These are phyloP conservation scores for Aspergillus novoparasiticus DNA, from an alignment of 2,329 filamentous ascomycete species.

Conservation along the genomic window DNA sequence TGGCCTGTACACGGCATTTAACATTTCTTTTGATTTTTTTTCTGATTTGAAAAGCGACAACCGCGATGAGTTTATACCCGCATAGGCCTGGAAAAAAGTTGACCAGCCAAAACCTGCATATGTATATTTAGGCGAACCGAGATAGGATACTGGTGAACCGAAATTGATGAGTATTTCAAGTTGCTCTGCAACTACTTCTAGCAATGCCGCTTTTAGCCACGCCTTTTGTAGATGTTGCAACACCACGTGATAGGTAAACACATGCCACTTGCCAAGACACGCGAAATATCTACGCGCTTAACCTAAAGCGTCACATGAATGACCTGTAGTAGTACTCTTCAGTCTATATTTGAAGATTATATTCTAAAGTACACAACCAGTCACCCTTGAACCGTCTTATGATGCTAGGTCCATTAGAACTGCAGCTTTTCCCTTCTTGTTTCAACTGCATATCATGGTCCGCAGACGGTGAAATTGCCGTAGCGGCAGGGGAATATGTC, in stretches of 20 bases:
- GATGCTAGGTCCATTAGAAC: conserved; percentile 34
- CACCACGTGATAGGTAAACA: background rate
- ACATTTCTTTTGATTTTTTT: background rate
- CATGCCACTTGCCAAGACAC: background rate
- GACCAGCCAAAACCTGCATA: background rate
- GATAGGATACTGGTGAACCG: background rate
- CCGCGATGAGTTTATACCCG: background rate
- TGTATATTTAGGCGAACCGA: background rate
- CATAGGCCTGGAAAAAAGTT: background rate
- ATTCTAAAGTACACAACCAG: background rate
- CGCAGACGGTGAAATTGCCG: conserved; percentile 58
- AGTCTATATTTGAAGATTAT: background rate
- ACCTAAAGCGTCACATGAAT: background rate
- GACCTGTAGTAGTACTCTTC: background rate
- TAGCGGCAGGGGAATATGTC: conserved; percentile 59
- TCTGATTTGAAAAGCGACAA: conserved; percentile 1
- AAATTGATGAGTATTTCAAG: background rate
- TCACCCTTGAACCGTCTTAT: background rate
- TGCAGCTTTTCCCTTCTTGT: conserved; percentile 54
- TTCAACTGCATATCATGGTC: conserved; percentile 61
- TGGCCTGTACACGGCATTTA: background rate
- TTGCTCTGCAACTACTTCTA: background rate
- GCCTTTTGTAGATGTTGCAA: background rate
- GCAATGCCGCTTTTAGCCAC: background rate
- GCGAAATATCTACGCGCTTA: background rate